A percentile compares a stretch with the other conserved stretches of the same genome.
Conservation (phyloP, 2,329 filamentous ascomycete genomes). For the Coleophoma crateriformis region DNA sequence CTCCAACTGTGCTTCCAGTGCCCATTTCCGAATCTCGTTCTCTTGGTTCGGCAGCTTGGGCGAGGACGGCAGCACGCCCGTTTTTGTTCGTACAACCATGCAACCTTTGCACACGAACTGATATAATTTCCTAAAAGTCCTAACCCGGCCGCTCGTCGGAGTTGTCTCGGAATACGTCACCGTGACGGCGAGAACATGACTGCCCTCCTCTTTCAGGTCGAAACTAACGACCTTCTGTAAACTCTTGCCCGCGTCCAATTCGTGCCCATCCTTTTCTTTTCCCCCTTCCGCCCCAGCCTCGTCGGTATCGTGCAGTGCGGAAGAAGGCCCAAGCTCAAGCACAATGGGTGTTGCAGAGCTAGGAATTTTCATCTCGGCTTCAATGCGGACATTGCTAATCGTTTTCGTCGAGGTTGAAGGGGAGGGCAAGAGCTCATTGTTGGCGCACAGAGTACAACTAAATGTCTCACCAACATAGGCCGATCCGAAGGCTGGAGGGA, state of each 20-base stretch:
- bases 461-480: slow-evolving; percentile 96
- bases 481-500: slow-evolving; percentile 87
- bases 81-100: slow-evolving; percentile 85
- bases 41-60: slow-evolving; percentile 2
- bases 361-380: slow-evolving; percentile 94
- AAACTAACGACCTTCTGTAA: slow-evolving; percentile 79
- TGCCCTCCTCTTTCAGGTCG: slow-evolving; percentile 89
- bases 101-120: slow-evolving; percentile 92
- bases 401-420: slow-evolving; percentile 27
- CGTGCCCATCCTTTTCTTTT: slow-evolving; percentile 27
- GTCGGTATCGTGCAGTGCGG: not conserved
- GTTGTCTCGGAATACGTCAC: slow-evolving; percentile 89
- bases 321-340: slow-evolving; percentile 47
- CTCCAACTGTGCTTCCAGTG: slow-evolving; percentile 90
- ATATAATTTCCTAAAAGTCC: slow-evolving; percentile 92
- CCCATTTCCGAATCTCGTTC: slow-evolving; percentile 44
- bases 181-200: slow-evolving; percentile 87
- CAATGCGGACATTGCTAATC: slow-evolving; percentile 74
- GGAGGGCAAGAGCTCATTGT: slow-evolving; percentile 65
- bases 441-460: slow-evolving; percentile 90
- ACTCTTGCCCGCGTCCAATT: slow-evolving; percentile 58
- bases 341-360: slow-evolving; percentile 52
- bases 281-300: not conserved
- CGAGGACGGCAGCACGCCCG: slow-evolving; percentile 46
- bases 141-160: slow-evolving; percentile 62